A percentile compares a stretch with the other conserved stretches of the same genome.
phyloP scores from a whole-genome alignment of 2,329 filamentous ascomycete genomes.

The Fusarium pseudoanthophilum region DNA sequence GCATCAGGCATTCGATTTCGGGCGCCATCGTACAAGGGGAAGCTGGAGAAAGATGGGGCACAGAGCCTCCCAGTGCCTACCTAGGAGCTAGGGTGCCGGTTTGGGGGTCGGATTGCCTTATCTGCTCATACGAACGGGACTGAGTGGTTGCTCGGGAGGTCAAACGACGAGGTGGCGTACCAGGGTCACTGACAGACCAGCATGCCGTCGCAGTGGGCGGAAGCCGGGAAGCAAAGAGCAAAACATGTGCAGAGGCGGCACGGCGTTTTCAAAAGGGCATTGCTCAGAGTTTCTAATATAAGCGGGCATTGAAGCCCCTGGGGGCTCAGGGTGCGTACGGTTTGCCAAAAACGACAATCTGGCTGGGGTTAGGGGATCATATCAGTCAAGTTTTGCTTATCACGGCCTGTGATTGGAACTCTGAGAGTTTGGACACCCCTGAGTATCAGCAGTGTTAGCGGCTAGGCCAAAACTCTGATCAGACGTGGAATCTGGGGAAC shows the following conservation, averaged over 20 bases:
- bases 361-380: constrained; percentile 29
- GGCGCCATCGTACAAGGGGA: constrained; percentile 46
- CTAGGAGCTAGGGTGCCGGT: constrained; percentile 8
- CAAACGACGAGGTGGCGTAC: constrained; percentile 35
- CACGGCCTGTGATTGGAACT: constrained; percentile 32
- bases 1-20: constrained; percentile 30
- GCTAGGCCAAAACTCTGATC: constrained; percentile 20
- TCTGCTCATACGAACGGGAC: constrained; percentile 34
- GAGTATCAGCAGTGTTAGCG: constrained; percentile 16
- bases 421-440: constrained; percentile 31
- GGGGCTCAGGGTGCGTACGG: constrained; percentile 34
- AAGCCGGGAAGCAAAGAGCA: background rate
- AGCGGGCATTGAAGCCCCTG: constrained; percentile 6
- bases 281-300: constrained; percentile 14
- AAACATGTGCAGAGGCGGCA: constrained; percentile 11
- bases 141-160: constrained; percentile 19
- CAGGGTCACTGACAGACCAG: constrained; percentile 19
- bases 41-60: constrained; percentile 45
- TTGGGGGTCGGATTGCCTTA: constrained; percentile 39
- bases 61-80: constrained; percentile 41
- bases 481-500: constrained; percentile 41
- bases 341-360: constrained; percentile 14
- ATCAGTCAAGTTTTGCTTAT: constrained; percentile 34
- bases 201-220: constrained; percentile 12
- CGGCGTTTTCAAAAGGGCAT: constrained; percentile 8